These are phyloP conservation scores for Sextonia rubra DNA, from an alignment of 164 flowering plant species.

Conservation along the genomic window DNA sequence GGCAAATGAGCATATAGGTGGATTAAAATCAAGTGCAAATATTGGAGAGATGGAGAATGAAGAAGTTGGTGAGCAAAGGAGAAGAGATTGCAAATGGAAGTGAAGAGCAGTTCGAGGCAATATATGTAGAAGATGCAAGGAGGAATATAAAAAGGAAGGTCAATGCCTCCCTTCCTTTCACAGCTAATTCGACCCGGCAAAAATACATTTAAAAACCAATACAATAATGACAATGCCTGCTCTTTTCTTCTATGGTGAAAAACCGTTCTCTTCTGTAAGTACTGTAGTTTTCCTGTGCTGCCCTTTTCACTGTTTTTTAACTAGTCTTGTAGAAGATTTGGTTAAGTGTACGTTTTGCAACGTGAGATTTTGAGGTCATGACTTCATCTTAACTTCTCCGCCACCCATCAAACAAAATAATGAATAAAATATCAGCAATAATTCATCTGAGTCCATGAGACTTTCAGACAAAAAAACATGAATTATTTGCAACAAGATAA, in stretches of 20 bases:
- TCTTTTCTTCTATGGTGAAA: not conserved
- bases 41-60: not conserved
- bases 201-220: conserved; percentile 2
- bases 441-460: too few species aligned
- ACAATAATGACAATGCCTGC: not conserved
- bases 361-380: too few species aligned
- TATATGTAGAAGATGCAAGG: not conserved
- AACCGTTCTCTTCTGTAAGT: too few species aligned
- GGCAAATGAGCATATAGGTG: conserved; percentile 6
- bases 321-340: too few species aligned
- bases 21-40: not conserved
- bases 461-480: too few species aligned
- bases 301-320: too few species aligned
- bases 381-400: too few species aligned
- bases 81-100: not conserved
- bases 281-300: too few species aligned
- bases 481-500: too few species aligned
- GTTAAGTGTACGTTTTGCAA: too few species aligned
- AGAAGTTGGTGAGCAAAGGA: not conserved
- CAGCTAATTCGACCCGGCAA: conserved; percentile 5
- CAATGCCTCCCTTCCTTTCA: not conserved
- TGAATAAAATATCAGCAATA: too few species aligned
- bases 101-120: not conserved
- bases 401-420: too few species aligned
- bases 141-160: not conserved